Base-by-base conservation (phyloP, 1,284 basidiomycete species). In the Psilocybe mexicana region DNA sequence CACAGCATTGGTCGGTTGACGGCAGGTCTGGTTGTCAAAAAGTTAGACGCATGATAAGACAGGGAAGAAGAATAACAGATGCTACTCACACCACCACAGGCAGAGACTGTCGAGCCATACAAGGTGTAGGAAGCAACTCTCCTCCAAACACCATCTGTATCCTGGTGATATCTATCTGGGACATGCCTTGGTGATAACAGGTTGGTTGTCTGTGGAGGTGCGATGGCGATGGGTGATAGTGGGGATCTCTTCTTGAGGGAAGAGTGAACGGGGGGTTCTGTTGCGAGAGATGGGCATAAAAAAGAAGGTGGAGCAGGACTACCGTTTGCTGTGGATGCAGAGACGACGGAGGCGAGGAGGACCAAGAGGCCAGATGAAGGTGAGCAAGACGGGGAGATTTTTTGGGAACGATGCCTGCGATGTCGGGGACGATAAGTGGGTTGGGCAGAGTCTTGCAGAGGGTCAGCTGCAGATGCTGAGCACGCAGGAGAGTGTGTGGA, bases 131-230 rank as follows among this genome's bases (percentile, higher is more conserved):
- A 64, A n/a, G 76, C 72, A 2, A 79, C 77, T 70, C 79, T 84
- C 58, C 81, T 77, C 87, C 87, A 90, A 55, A 73, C 69, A 11
- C 81, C 84, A 74, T 88, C 87, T n/a, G 71, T 54, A 14, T 76
- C 84, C 64, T 77, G 66, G 53, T 76, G 73, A 70, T 79, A 90
- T 67, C 77, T 84, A 70, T 83, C 80, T 35, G 88, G 84, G 28
- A 88, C 62, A 57, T 63, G 60, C 54, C 66, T 66, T 53, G 59
- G 24, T 46, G 48, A 28, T 2, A 61, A 38, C 28, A 56, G n/a
- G 10, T 52, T 47, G 46, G 50, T 38, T 6, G 51, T 11, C 33
- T 46, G 38, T 46, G 55, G n/a, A 38, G 59, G 42, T 35, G 50
- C 57, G 44, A 52, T 61, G 52, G 58, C 42, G 6, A n/a, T 36